Evolutionary conservation across 73 alveolate species (phyloP).

Genomic region (Uronychia setigera): DNA sequence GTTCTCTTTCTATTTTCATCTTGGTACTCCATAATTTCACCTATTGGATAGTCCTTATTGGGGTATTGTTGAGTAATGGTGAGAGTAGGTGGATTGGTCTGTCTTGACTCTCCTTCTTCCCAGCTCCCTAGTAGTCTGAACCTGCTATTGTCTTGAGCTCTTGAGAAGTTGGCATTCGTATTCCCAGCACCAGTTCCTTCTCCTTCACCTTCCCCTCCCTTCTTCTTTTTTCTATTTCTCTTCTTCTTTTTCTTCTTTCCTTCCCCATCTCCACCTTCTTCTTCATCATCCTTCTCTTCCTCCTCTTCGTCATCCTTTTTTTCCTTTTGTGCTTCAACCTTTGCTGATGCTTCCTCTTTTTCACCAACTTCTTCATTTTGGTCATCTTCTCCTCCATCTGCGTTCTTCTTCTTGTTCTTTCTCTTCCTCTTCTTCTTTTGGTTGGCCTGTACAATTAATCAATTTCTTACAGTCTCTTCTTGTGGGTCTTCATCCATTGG

Average conservation of each 20-base stretch:
- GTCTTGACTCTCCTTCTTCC: constrained; percentile 74
- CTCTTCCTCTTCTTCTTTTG: constrained; percentile 54
- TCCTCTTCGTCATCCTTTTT: constrained; percentile 43
- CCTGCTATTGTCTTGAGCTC: constrained; percentile 83
- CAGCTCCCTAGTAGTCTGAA: constrained; percentile 79
- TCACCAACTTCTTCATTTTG: constrained; percentile 7
- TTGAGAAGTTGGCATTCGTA: constrained; percentile 1
- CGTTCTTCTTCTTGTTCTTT: constrained; percentile 58
- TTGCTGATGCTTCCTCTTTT: neutral
- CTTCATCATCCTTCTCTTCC: constrained; percentile 49
- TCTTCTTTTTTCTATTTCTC: constrained; percentile 57
- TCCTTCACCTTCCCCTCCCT: constrained; percentile 64
- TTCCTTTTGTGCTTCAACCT: neutral
- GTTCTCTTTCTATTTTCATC: constrained; percentile 80
- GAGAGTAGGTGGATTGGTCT: constrained; percentile 95
- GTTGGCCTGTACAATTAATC: neutral
- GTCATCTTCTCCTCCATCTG: neutral
- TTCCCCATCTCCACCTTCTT: constrained; percentile 43
- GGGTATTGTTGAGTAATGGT: constrained; percentile 88
- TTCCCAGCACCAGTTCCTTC: constrained; percentile 1
- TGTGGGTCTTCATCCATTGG: neutral
- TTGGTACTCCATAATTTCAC: constrained; percentile 82
- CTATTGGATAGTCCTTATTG: constrained; percentile 83
- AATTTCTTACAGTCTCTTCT: neutral
- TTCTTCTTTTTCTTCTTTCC: constrained; percentile 80